phyloP scores from a whole-genome alignment of 306 rosid species.

The Styphnolobium japonicum region DNA sequence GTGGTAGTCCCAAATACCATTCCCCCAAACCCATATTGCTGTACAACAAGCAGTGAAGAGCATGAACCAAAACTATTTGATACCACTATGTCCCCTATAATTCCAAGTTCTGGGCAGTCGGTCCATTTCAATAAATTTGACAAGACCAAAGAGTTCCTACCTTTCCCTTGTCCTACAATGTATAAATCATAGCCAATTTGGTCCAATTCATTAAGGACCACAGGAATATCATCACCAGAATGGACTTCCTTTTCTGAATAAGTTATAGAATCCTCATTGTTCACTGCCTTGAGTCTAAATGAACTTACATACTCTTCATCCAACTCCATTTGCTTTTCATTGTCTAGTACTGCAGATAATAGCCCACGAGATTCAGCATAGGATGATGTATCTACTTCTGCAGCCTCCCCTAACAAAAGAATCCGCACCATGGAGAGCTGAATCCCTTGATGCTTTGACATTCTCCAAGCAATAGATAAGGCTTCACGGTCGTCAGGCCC shows the following conservation, averaged over 20 bases:
- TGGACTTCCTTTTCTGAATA: conserved; percentile 34
- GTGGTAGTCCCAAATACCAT: conserved; percentile 3
- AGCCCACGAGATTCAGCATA: neutral
- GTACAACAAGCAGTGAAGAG: conserved; percentile 34
- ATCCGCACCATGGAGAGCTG: conserved; percentile 43
- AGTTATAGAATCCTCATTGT: conserved; percentile 19
- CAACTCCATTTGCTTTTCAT: conserved; percentile 24
- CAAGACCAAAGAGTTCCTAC: conserved; percentile 3
- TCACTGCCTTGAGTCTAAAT: conserved; percentile 29
- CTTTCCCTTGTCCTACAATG: conserved; percentile 46
- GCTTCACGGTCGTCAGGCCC: conserved; percentile 72
- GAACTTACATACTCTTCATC: conserved; percentile 45
- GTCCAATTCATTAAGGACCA: conserved; percentile 28
- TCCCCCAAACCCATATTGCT: conserved; percentile 36
- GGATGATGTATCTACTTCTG: neutral
- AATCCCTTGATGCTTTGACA: conserved; percentile 41
- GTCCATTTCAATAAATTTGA: conserved; percentile 29
- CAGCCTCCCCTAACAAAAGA: conserved; percentile 18
- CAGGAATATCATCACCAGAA: conserved; percentile 23
- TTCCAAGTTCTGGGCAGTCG: conserved; percentile 54
- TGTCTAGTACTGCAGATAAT: neutral
- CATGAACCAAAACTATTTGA: conserved; percentile 35
- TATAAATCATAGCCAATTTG: conserved; percentile 36
- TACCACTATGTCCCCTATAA: conserved; percentile 47
- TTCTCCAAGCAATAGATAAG: conserved; percentile 52